These are phyloP conservation scores for Xylaria arbuscula DNA, from an alignment of 2,329 filamentous ascomycete genomes.

Conservation along the genomic window DNA sequence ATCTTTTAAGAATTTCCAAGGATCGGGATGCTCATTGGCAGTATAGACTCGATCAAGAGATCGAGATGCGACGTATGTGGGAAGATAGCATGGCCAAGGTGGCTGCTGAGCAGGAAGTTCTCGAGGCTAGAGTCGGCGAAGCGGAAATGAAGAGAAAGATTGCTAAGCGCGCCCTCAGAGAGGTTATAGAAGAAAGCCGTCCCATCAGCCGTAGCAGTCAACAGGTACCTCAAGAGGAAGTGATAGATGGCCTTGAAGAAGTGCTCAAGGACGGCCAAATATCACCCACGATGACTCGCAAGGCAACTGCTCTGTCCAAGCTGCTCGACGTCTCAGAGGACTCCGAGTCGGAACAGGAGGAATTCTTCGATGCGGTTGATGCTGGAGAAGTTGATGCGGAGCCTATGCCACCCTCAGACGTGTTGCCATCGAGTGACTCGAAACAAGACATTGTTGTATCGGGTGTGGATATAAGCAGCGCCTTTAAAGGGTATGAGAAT, in stretches of 20 bases:
- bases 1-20: constrained; percentile 89
- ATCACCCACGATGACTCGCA: constrained; percentile 62
- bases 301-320: constrained; percentile 75
- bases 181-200: constrained; percentile 73
- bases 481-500: constrained; percentile 92
- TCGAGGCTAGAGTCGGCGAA: constrained; percentile 88
- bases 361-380: constrained; percentile 98
- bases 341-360: constrained; percentile 84
- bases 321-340: constrained; percentile 78
- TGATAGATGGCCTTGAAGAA: constrained; percentile 52
- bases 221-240: constrained; percentile 44
- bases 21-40: constrained; percentile 98
- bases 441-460: constrained; percentile 61
- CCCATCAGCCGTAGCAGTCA: constrained; percentile 49
- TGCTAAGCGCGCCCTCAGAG: constrained; percentile 88
- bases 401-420: constrained; percentile 66
- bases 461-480: constrained; percentile 74
- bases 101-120: constrained; percentile 91
- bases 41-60: constrained; percentile 90
- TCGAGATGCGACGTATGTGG: constrained; percentile 94
- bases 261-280: constrained; percentile 51
- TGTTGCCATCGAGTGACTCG: constrained; percentile 53
- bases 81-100: constrained; percentile 99
- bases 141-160: constrained; percentile 89
- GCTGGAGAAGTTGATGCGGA: constrained; percentile 89